phyloP scores from a whole-genome alignment of 495 filamentous ascomycete genomes.

The Bacidia rubella region DNA sequence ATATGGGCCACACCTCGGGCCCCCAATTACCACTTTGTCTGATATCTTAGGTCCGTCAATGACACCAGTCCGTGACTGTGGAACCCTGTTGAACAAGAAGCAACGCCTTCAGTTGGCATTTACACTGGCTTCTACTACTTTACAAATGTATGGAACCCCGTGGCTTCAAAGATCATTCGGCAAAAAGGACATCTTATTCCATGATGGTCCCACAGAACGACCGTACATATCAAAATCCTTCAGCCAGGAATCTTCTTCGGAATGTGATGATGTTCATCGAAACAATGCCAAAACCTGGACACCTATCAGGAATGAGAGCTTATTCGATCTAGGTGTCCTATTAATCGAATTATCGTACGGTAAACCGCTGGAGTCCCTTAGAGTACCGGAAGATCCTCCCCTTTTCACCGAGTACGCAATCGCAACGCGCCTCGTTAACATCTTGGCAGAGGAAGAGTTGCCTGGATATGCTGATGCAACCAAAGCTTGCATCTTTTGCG shows the following conservation, averaged over 20 bases:
- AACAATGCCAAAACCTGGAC: not conserved
- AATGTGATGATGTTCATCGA: not conserved
- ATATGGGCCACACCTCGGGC: too few species aligned
- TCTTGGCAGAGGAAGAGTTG: not conserved
- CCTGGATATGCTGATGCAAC: not conserved
- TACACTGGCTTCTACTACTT: not conserved
- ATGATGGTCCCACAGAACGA: not conserved
- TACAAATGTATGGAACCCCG: not conserved
- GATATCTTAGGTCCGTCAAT: too few species aligned
- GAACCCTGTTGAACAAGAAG: not conserved
- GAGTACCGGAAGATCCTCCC: not conserved
- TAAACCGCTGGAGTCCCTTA: not conserved
- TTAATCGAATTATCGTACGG: not conserved
- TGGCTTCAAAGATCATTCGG: not conserved
- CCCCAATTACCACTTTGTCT: too few species aligned
- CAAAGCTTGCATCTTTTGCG: not conserved
- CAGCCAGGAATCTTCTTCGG: not conserved
- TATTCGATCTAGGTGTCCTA: not conserved
- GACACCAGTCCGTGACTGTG: too few species aligned
- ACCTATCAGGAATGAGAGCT: not conserved
- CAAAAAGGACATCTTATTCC: constrained; percentile 1
- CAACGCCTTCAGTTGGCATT: not conserved
- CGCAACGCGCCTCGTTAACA: not conserved
- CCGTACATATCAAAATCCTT: not conserved
- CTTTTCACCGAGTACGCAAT: not conserved